Evolutionary conservation across 2,329 filamentous ascomycete genomes (phyloP).

Genomic region (Ceratocystis eucalypticola): DNA sequence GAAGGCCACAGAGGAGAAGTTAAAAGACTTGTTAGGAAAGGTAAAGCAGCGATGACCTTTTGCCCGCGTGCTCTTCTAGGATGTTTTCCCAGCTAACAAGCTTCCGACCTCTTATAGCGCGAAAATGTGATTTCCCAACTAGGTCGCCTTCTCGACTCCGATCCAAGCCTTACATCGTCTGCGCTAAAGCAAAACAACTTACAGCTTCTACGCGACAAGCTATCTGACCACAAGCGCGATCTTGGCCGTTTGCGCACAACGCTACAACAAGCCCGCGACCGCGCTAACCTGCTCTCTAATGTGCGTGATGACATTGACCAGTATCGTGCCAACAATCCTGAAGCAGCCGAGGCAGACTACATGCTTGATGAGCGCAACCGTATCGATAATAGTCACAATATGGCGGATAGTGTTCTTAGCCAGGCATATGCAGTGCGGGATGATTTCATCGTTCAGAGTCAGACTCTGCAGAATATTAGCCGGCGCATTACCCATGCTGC

Average conservation of each 20-base stretch:
- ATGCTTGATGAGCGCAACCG: constrained; percentile 82
- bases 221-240: constrained; percentile 75
- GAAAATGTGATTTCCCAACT: constrained; percentile 72
- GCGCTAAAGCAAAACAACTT: constrained; percentile 97
- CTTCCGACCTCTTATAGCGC: constrained; percentile 41
- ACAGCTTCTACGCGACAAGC: constrained; percentile 76
- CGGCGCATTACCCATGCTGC: constrained; percentile 79
- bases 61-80: not conserved
- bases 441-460: constrained; percentile 72
- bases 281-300: constrained; percentile 78
- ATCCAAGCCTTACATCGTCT: constrained; percentile 72
- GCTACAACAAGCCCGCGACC: constrained; percentile 66
- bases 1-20: constrained; percentile 59
- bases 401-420: constrained; percentile 79
- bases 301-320: constrained; percentile 86
- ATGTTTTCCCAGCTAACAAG: constrained; percentile 17
- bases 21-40: constrained; percentile 75
- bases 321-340: constrained; percentile 71
- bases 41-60: constrained; percentile 31
- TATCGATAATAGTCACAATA: constrained; percentile 78
- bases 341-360: constrained; percentile 80
- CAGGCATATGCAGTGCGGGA: constrained; percentile 97
- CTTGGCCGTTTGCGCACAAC: constrained; percentile 58
- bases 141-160: constrained; percentile 78
- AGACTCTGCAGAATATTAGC: constrained; percentile 80